Percentiles rank a stretch among this genome's conserved stretches.
These are phyloP conservation scores for Epichloe sibirici DNA, from an alignment of 2,329 filamentous ascomycete genomes.

Conservation along the genomic window DNA sequence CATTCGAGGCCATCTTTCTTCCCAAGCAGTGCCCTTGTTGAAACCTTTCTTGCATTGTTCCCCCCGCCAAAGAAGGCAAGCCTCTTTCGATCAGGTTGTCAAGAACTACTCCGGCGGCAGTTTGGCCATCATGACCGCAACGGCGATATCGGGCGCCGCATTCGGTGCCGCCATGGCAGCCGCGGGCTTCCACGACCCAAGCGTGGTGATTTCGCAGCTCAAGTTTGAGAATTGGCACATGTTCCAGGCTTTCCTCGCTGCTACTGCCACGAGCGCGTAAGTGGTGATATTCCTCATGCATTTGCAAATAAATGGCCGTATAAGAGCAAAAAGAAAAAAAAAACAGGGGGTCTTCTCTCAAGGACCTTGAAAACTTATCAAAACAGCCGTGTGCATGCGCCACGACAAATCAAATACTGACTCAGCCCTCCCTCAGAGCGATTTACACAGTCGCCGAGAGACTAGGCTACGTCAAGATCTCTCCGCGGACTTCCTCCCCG, in stretches of 20 bases:
- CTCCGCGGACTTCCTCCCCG: conserved; percentile 37
- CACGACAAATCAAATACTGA: neutral
- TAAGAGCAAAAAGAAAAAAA: too few species aligned
- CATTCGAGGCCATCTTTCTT: neutral
- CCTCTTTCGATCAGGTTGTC: neutral
- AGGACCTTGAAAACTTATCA: too few species aligned
- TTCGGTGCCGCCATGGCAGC: conserved; percentile 51
- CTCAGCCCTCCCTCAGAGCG: conserved; percentile 20
- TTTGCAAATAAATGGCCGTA: too few species aligned
- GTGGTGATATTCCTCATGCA: conserved; percentile 13
- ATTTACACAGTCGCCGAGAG: conserved; percentile 33
- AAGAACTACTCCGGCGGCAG: too few species aligned
- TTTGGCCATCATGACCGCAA: conserved; percentile 1
- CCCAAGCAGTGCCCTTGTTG: too few species aligned
- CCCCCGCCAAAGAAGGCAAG: too few species aligned
- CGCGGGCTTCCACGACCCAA: conserved; percentile 47
- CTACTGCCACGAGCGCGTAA: conserved; percentile 49
- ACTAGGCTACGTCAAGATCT: conserved; percentile 28
- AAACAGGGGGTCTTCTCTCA: too few species aligned
- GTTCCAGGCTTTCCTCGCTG: conserved; percentile 51
- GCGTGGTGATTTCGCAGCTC: conserved; percentile 49
- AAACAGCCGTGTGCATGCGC: too few species aligned
- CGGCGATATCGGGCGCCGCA: conserved; percentile 34
- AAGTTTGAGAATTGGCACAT: conserved; percentile 51
- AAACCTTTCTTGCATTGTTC: too few species aligned